These are phyloP conservation scores for Ramaria sp. DNA, from an alignment of 768 basidiomycete genomes.

Conservation along the genomic window DNA sequence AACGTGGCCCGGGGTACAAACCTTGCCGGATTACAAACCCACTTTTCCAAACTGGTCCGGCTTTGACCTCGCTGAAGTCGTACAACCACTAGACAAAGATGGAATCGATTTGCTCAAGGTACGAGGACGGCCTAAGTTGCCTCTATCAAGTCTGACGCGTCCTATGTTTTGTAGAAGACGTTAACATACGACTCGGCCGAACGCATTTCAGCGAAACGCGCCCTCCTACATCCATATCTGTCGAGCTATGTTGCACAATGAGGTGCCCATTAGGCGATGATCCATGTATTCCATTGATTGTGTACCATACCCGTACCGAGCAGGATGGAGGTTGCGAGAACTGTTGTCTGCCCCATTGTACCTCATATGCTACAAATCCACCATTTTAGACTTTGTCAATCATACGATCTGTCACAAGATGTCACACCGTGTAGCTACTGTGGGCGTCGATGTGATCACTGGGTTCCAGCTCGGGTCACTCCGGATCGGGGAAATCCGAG, in stretches of 20 bases:
- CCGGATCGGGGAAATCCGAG: not conserved
- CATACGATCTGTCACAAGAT: not conserved
- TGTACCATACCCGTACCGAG: slow-evolving; percentile 6
- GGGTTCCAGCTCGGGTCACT: not conserved
- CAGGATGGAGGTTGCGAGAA: not conserved
- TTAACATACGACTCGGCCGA: slow-evolving; percentile 84
- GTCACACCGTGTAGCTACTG: not conserved
- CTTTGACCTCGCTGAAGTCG: slow-evolving; percentile 56
- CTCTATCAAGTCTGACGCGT: slow-evolving; percentile 7
- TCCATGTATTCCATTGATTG: not conserved
- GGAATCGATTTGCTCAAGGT: slow-evolving; percentile 80
- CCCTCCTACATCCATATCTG: slow-evolving; percentile 38
- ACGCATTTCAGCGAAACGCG: slow-evolving; percentile 76
- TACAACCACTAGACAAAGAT: slow-evolving; percentile 60
- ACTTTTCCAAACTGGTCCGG: slow-evolving; percentile 93
- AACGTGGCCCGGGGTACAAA: slow-evolving; percentile 81
- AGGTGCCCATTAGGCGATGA: not conserved
- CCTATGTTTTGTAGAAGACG: slow-evolving; percentile 32
- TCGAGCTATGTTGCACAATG: slow-evolving; percentile 30
- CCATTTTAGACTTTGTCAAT: not conserved
- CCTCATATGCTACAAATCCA: not conserved
- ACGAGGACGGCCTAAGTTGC: slow-evolving; percentile 12
- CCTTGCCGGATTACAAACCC: slow-evolving; percentile 88
- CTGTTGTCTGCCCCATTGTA: not conserved
- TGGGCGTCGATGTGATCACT: not conserved